phyloP scores from a whole-genome alignment of 192 early-diverging fungal species.

The Globomyces pollinis-pini region DNA sequence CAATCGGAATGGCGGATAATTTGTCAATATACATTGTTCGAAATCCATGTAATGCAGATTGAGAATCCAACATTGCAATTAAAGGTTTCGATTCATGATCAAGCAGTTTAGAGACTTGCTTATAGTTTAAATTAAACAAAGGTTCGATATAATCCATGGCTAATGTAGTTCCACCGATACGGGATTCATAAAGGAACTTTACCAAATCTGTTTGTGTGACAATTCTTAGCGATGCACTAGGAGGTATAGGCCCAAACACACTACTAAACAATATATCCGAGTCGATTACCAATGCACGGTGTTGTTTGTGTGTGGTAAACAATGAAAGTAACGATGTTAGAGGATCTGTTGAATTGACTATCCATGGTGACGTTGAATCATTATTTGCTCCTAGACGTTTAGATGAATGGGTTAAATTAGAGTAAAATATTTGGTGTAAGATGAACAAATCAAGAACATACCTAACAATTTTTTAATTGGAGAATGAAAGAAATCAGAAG shows the following conservation, averaged over 20 bases:
- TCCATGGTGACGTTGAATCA: conserved; percentile 30
- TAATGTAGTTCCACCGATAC: neutral
- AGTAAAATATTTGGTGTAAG: too few relatives aligned
- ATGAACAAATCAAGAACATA: too few relatives aligned
- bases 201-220: conserved; percentile 15
- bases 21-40: conserved; percentile 36
- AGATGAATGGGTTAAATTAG: too few relatives aligned
- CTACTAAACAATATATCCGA: conserved; percentile 15
- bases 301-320: conserved; percentile 22
- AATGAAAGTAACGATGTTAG: conserved; percentile 31
- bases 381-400: conserved; percentile 21
- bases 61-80: conserved; percentile 26
- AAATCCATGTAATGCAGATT: conserved; percentile 34
- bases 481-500: conserved; percentile 28
- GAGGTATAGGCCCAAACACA: conserved; percentile 11
- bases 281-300: conserved; percentile 38
- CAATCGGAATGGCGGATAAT: conserved; percentile 54
- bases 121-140: neutral
- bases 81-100: conserved; percentile 1
- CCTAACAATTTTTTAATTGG: conserved; percentile 27
- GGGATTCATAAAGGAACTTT: neutral
- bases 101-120: neutral
- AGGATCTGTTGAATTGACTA: conserved; percentile 28
- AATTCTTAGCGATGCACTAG: conserved; percentile 8
- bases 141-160: conserved; percentile 1